Percentiles rank a stretch among this genome's conserved stretches.
Evolutionary conservation across 1,284 basidiomycete species (phyloP).

Genomic region (Irpex sp.): DNA sequence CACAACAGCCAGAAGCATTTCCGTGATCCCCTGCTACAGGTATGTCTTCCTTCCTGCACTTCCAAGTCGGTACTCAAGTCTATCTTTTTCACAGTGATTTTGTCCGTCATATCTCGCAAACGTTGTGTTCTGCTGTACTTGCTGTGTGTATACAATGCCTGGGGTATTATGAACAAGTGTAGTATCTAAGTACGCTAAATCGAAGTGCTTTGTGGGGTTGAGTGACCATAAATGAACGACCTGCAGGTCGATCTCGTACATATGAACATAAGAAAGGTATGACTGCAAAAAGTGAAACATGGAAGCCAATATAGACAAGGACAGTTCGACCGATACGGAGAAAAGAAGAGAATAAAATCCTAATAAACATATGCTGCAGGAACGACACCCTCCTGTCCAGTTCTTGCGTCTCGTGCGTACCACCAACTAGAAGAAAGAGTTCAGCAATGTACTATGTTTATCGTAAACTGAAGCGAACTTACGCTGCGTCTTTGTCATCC

Average conservation of each 20-base stretch:
- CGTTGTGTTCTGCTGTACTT: neutral
- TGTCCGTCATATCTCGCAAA: neutral
- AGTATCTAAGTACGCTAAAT: neutral
- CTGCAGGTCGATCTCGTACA: constrained; percentile 34
- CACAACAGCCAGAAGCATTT: constrained; percentile 92
- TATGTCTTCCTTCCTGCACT: constrained; percentile 8
- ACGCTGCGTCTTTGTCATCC: constrained; percentile 79
- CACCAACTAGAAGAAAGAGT: constrained; percentile 68
- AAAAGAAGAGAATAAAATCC: constrained; percentile 17
- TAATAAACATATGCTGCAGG: constrained; percentile 86
- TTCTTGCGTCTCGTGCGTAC: constrained; percentile 79
- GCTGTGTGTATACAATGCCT: neutral
- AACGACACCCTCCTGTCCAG: constrained; percentile 82
- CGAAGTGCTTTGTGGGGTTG: neutral
- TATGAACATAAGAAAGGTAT: constrained; percentile 26
- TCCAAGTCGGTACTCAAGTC: neutral
- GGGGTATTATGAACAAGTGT: constrained; percentile 7
- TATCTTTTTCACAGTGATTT: neutral
- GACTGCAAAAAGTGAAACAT: constrained; percentile 17
- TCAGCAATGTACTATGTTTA: constrained; percentile 1
- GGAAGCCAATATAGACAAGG: constrained; percentile 25
- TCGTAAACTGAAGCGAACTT: constrained; percentile 31
- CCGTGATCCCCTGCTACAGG: constrained; percentile 44
- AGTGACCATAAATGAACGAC: constrained; percentile 19
- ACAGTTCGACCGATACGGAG: neutral